Base-by-base conservation (phyloP, 2,329 filamentous ascomycete genomes). In the Paraphaeosphaeria sporulosa region DNA sequence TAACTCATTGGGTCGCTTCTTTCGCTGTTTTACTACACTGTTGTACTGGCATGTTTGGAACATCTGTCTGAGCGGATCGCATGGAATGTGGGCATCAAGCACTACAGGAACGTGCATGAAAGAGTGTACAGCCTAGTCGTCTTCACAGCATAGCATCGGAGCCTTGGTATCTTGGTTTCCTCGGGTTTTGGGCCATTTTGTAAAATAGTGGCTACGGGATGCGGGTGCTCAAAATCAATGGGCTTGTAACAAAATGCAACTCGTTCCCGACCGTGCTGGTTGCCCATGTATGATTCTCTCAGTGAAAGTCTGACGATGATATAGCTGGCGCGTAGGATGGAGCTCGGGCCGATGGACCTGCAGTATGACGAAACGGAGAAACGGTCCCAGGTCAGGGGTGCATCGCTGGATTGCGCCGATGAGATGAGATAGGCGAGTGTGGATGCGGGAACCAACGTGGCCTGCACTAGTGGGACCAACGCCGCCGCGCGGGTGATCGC, bases 91-190 rank as follows among this genome's bases (percentile, higher is more conserved):
- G 47, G 61, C 63, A 57, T 64, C 23, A 66, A 70, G 60, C 55
- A 70, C 68, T 64, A 65, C 69, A 67, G 47, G 62, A 64, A 62
- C 63, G 25, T 61, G 57, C 60, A 61, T 65, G 63, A 61, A 59
- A 70, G 67, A 72, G 43, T 61, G 36, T 61, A 73, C 70, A 72
- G 65, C 66, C 68, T 71, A 60, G 61, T 72, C 64, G 62, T 68
- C 55, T 74, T 75, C 65, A 68, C 64, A 76, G 75, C 75, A 77
- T 77, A 76, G 75, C 75, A 76, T 68, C 66, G 74, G 75, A 71
- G 74, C 74, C 65, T 66, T 64, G 73, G 71, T 67, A 71, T 69
- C 64, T 34, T 52, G 49, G 49, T 42, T 42, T 40, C 15, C 60
- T 63, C 69, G 59, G 62, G 62, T 61, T 64, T 68, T 64, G 60